Base-by-base conservation (phyloP, 768 basidiomycete genomes). In the Lactifluus subvellereus region DNA sequence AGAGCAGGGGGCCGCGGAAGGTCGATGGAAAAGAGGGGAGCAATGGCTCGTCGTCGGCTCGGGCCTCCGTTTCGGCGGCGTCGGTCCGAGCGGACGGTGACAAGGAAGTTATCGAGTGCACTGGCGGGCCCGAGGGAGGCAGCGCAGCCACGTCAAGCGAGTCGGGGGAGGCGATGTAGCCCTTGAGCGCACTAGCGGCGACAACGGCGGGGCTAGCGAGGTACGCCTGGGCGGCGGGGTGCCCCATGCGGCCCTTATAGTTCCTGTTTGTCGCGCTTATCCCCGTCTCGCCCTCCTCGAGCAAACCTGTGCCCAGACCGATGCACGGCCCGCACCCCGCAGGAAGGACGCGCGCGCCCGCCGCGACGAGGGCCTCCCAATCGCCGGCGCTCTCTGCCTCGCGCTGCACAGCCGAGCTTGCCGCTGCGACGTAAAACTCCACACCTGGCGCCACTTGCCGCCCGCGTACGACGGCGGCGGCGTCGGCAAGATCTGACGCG, bases 231-330 rank as follows among this genome's bases (percentile, higher is more conserved):
- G 97, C 96, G 56, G 92, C 91, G 0, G 97, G 96, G 66, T 88
- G 85, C 0, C 97, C 97, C 97, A 99, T 99, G 4, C 97, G 83
- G 4, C 97, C 97, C 78, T 99, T 98, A 78, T 98, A 99, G 72
- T 99, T 99, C 75, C 97, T 80, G 75, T 99, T 99, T 7, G 96
- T 98, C 4, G 97, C 97, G 66, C 94, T 96, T 72, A 99, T 98
- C 1, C 97, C 96, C 1, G 87, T 88, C 74, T 99, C 83, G 2
- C 96, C 97, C 67, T 98, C 95, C 72, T 98, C 89, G 40, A 99
- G 77, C 57, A 98, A 75, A 11, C 97, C 97, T 0, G 85, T 87
- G 1, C 97, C 97, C 5, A 99, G 82, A 22, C 97, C 97, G 66
- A 99, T 99, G 73, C 97, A 99, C 3, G 97, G 97, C 0, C 97